Percentiles rank a stretch among this genome's conserved stretches.
Conservation (phyloP, 345 rosid genomes). For the Atalantia buxifolia region DNA sequence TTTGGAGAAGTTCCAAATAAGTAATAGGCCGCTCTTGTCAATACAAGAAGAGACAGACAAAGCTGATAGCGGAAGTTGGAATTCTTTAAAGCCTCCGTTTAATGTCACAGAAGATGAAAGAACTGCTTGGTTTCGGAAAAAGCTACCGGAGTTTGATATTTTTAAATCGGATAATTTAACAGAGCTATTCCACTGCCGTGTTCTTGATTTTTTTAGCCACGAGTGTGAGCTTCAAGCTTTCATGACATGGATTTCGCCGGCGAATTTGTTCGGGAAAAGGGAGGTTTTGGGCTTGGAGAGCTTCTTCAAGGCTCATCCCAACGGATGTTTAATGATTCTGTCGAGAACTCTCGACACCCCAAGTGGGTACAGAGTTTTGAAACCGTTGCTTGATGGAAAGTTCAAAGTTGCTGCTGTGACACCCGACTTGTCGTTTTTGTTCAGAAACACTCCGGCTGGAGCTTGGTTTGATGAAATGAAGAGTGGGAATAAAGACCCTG, state of each 20-base stretch:
- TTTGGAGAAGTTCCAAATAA: conserved; percentile 18
- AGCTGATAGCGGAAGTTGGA: background rate
- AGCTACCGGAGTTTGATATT: conserved; percentile 39
- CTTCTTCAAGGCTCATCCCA: conserved; percentile 58
- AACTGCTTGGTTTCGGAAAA: conserved; percentile 44
- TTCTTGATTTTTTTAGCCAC: conserved; percentile 41
- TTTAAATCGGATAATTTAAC: conserved; percentile 48
- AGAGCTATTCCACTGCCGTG: conserved; percentile 46
- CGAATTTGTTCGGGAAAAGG: conserved; percentile 40
- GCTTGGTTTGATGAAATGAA: conserved; percentile 61
- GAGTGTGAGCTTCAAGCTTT: conserved; percentile 57
- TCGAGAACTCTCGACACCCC: conserved; percentile 63
- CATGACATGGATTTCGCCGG: conserved; percentile 88
- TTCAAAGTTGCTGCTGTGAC: conserved; percentile 49
- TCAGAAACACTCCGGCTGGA: conserved; percentile 65
- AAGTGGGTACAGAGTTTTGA: conserved; percentile 46
- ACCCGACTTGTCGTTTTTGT: conserved; percentile 57
- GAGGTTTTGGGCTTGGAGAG: conserved; percentile 58
- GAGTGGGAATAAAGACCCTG: conserved; percentile 67
- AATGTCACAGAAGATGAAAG: conserved; percentile 44
- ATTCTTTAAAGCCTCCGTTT: conserved; percentile 40
- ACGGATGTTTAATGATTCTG: conserved; percentile 63
- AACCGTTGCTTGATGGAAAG: conserved; percentile 49
- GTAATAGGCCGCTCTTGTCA: conserved; percentile 22
- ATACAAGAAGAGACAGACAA: conserved; percentile 24